Evolutionary conservation across 768 basidiomycete genomes (phyloP), one percentile per base, ranked within the genome.

Genomic region (Hirschioporus abietinus): DNA sequence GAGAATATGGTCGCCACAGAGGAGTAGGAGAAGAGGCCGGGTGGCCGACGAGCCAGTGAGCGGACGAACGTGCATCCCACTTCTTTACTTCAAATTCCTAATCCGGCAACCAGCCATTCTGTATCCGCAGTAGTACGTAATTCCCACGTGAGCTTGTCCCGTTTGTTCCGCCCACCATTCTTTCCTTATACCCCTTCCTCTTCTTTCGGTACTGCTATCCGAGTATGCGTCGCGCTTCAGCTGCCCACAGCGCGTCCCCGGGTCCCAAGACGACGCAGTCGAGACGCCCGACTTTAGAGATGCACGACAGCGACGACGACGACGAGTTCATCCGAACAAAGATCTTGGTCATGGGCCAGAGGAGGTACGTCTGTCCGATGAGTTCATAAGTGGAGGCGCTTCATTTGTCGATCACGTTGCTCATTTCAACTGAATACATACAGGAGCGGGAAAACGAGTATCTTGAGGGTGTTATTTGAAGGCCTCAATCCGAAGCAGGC

Each of bases 361-460:
- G 89, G 71, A 88, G 88, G 89, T 88, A 58, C n/a, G 76, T 67
- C 24, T 23, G 63, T 57, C 42, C 69, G 67, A 20, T 8, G 30
- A 35, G 10, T 35, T 52, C 42, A 52, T 52, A 52, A 1, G 42
- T 7, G n/a, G 18, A 25, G 0, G 60, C 30, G 58, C 59, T 25
- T 68, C 25, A 35, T 52, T 12, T 8, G 59, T 30, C 6, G 34
- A n/a, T 59, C 12, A 58, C n/a, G 20, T 20, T 63, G 60, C 3
- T 17, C 60, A 61, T 34, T 25, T 34, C 24, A 61, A 61, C 26
- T 34, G 25, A n/a, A 24, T 30, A 60, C 60, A 17, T n/a, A 9
- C 73, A 96, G 95, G 78, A 90, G 91, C 66, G 96, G 96, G 67
- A 99, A 97, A 76, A 92, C 95, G 36, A 95, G 92, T 23, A 93